Evolutionary conservation across 2,329 filamentous ascomycete species (phyloP).

Genomic region (Immersiporthe knoxdaviesiana): DNA sequence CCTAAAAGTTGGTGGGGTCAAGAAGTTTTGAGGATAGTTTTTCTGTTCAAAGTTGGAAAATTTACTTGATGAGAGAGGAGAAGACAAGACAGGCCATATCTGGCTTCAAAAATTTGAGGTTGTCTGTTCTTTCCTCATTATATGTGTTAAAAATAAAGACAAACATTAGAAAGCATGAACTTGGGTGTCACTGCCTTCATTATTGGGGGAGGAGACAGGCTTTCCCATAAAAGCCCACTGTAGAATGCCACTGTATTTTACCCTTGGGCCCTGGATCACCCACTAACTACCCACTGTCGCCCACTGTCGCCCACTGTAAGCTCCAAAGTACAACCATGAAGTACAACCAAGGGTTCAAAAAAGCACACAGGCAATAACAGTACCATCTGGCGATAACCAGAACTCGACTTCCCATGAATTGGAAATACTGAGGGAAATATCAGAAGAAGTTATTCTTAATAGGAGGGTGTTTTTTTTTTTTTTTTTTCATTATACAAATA

Average conservation of each 20-base stretch:
- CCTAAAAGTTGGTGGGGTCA: constrained; percentile 15
- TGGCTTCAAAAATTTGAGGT: not conserved
- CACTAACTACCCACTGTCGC: not conserved
- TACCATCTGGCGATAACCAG: no score
- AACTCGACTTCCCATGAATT: not conserved
- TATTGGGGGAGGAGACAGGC: no score
- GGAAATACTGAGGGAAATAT: no score
- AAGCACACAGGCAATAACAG: not conserved
- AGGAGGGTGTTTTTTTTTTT: no score
- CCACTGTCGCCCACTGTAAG: not conserved
- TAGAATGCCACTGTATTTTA: not conserved
- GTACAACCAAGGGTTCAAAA: not conserved
- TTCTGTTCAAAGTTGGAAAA: not conserved
- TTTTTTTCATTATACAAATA: not conserved
- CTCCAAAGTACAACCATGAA: not conserved
- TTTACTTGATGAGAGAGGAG: not conserved
- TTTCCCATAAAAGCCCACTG: not conserved
- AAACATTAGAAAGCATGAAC: not conserved
- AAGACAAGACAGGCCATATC: not conserved
- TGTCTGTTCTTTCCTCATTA: not conserved
- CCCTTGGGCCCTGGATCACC: not conserved
- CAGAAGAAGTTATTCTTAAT: no score
- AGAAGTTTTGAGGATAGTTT: not conserved
- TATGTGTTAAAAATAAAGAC: not conserved
- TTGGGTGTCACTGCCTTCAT: not conserved